Evolutionary conservation across 2,329 filamentous ascomycete genomes (phyloP).

Genomic region (Fusarium irregulare): DNA sequence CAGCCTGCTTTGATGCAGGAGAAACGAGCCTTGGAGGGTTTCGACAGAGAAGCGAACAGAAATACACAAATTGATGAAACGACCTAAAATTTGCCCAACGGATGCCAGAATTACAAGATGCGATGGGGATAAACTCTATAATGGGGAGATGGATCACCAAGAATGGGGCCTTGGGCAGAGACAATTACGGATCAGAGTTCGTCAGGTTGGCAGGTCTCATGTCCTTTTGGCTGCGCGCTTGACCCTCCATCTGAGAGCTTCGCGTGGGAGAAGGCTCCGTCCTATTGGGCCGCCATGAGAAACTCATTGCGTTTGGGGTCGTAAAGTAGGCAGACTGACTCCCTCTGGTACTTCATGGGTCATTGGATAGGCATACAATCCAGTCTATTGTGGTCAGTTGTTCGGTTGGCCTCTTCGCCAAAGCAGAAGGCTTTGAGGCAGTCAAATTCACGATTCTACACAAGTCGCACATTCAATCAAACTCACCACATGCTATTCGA

Average conservation of each 20-base stretch:
- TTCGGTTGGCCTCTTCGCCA: not conserved
- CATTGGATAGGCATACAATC: conserved; percentile 19
- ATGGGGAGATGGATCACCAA: conserved; percentile 5
- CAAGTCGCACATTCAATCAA: not conserved
- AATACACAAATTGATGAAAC: conserved; percentile 2
- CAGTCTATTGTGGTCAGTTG: conserved; percentile 13
- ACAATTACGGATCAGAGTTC: conserved; percentile 19
- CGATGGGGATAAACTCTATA: conserved; percentile 10
- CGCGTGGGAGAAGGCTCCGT: conserved; percentile 38
- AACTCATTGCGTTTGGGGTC: conserved; percentile 31
- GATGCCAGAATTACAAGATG: conserved; percentile 7
- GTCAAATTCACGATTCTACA: conserved; percentile 1
- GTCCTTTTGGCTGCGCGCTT: conserved; percentile 42
- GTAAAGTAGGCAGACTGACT: conserved; percentile 35
- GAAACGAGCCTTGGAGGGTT: conserved; percentile 29
- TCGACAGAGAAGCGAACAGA: conserved; percentile 13
- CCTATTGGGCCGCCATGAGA: conserved; percentile 46
- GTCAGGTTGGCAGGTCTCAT: conserved; percentile 43
- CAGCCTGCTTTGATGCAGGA: conserved; percentile 28
- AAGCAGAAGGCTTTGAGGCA: not conserved
- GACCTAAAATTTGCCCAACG: conserved; percentile 17
- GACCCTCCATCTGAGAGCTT: conserved; percentile 44
- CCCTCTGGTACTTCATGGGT: conserved; percentile 19
- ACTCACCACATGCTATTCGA: conserved; percentile 9
- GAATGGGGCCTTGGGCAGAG: conserved; percentile 36